Percentiles rank a stretch among this genome's conserved stretches.
These are phyloP conservation scores for Phytophthora sp. DNA, from an alignment of 352 stramenopile genomes.

Conservation along the genomic window DNA sequence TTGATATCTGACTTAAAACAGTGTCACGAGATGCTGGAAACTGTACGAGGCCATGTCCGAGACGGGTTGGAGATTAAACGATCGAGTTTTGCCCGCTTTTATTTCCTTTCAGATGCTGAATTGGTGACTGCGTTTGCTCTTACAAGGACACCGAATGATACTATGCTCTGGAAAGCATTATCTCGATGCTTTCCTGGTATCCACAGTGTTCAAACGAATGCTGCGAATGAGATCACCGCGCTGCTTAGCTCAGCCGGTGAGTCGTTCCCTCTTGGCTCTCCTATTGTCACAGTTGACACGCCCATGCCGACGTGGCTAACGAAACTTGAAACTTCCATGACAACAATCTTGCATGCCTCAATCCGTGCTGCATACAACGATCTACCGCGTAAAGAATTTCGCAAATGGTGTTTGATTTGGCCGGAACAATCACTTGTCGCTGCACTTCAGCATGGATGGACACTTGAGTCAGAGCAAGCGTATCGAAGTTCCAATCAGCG, in stretches of 20 bases:
- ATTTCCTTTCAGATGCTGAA: conserved; percentile 68
- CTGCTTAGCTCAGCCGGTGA: conserved; percentile 62
- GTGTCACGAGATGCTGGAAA: conserved; percentile 56
- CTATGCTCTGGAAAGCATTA: conserved; percentile 50
- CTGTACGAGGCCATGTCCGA: conserved; percentile 45
- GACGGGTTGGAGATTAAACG: conserved; percentile 60
- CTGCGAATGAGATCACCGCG: conserved; percentile 56
- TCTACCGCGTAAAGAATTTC: conserved; percentile 77
- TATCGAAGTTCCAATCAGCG: conserved; percentile 30
- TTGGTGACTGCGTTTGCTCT: conserved; percentile 53
- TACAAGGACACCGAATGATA: conserved; percentile 20
- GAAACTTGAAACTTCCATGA: conserved; percentile 68
- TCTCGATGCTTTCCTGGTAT: conserved; percentile 70
- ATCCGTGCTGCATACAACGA: conserved; percentile 68
- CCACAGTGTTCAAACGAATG: conserved; percentile 50
- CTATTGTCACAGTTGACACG: conserved; percentile 51
- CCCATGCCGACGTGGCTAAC: conserved; percentile 54
- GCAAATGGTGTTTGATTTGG: conserved; percentile 84
- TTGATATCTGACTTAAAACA: conserved; percentile 45
- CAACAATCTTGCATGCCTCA: conserved; percentile 72
- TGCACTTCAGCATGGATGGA: conserved; percentile 64
- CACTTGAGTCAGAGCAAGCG: conserved; percentile 58
- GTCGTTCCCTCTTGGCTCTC: conserved; percentile 55
- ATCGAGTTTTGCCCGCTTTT: conserved; percentile 68
- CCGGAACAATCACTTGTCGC: conserved; percentile 73